Evolutionary conservation across 1,139 yeast species (phyloP).

Genomic region (Protomyces lactucae-debilis): DNA sequence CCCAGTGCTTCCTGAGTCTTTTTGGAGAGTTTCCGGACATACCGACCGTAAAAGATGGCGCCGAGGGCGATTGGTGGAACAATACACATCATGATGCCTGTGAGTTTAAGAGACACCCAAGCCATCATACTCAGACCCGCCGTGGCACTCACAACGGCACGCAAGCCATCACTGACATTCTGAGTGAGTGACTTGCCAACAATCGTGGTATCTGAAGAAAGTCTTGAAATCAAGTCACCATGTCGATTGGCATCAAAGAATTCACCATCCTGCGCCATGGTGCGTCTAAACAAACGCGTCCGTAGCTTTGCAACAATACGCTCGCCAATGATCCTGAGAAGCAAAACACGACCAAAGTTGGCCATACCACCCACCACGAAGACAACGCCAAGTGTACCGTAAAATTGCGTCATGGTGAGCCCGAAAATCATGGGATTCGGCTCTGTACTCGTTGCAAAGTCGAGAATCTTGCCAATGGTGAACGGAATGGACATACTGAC

Average conservation of each 20-base stretch:
- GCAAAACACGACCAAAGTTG: conserved; percentile 71
- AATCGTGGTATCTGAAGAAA: conserved; percentile 84
- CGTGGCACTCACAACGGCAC: conserved; percentile 70
- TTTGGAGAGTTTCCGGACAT: conserved; percentile 68
- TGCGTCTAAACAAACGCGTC: conserved; percentile 66
- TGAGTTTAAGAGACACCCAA: conserved; percentile 71
- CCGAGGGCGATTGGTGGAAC: conserved; percentile 62
- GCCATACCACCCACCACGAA: conserved; percentile 68
- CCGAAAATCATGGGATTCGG: conserved; percentile 44
- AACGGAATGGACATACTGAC: conserved; percentile 29
- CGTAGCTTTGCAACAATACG: conserved; percentile 77
- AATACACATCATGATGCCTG: conserved; percentile 66
- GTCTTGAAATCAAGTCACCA: conserved; percentile 84
- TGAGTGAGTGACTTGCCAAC: conserved; percentile 84
- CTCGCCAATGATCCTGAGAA: conserved; percentile 76
- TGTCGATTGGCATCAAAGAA: conserved; percentile 89
- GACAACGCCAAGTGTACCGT: conserved; percentile 50
- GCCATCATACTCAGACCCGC: conserved; percentile 88
- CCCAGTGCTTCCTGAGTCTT: conserved; percentile 83
- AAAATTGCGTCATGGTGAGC: conserved; percentile 47
- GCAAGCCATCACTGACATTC: conserved; percentile 83
- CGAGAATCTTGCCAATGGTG: conserved; percentile 62
- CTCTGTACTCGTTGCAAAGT: conserved; percentile 50
- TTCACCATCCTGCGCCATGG: conserved; percentile 81
- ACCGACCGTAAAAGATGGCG: conserved; percentile 62